These are phyloP conservation scores for Pleurotus ostreatus DNA, from an alignment of 768 basidiomycete genomes.

Conservation along the genomic window DNA sequence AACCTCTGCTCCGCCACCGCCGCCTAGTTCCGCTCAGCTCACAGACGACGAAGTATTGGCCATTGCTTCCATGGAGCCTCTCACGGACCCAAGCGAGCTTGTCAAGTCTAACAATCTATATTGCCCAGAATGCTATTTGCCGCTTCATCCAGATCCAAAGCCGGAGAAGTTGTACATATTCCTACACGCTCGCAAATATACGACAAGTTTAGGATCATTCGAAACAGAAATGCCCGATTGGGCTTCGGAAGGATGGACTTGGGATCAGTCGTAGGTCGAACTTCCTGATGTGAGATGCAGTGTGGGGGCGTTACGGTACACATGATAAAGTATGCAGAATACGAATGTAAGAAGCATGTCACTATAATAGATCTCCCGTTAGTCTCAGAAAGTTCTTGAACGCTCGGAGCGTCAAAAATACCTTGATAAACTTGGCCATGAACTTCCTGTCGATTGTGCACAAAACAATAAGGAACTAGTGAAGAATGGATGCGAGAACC, in stretches of 20 bases:
- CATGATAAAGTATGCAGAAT: background rate
- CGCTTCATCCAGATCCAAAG: slow-evolving; percentile 88
- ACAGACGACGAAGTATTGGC: slow-evolving; percentile 47
- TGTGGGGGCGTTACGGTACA: background rate
- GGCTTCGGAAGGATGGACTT: slow-evolving; percentile 72
- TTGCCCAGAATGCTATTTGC: slow-evolving; percentile 90
- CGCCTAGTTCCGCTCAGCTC: slow-evolving; percentile 29
- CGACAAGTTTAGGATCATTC: slow-evolving; percentile 76
- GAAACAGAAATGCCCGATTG: slow-evolving; percentile 88
- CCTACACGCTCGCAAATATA: slow-evolving; percentile 86
- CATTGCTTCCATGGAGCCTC: slow-evolving; percentile 32
- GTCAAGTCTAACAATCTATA: slow-evolving; percentile 44
- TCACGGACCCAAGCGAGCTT: slow-evolving; percentile 32
- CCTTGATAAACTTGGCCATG: slow-evolving; percentile 90
- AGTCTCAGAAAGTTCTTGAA: slow-evolving; percentile 6
- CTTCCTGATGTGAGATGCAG: too few relatives aligned
- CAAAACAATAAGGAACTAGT: slow-evolving; percentile 2
- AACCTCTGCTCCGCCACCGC: slow-evolving; percentile 14
- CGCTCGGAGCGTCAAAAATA: slow-evolving; percentile 17
- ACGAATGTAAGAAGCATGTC: background rate
- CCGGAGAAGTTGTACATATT: slow-evolving; percentile 95
- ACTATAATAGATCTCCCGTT: slow-evolving; percentile 9
- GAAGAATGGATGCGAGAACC: background rate
- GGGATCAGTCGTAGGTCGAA: slow-evolving; percentile 41
- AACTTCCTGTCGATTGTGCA: slow-evolving; percentile 62